These are phyloP conservation scores for Funneliformis mosseae DNA, from an alignment of 192 early-diverging fungal genomes.

Conservation along the genomic window DNA sequence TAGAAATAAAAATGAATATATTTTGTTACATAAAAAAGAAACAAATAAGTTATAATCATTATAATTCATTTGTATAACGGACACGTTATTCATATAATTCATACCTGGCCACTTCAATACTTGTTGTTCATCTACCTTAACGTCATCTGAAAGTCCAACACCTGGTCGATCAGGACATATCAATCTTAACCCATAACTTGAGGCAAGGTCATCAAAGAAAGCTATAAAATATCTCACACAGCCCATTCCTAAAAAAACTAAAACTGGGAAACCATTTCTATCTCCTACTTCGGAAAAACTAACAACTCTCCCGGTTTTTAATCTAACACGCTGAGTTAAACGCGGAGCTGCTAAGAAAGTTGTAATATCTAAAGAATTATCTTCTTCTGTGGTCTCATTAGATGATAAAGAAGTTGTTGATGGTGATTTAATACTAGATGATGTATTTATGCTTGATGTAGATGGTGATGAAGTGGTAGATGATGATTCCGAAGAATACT, in stretches of 20 bases:
- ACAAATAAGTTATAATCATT: no score
- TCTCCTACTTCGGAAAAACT: slow-evolving; percentile 50
- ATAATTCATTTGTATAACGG: no score
- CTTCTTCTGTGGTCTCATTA: not conserved
- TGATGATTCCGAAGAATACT: not conserved
- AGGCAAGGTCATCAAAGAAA: slow-evolving; percentile 47
- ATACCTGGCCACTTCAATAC: slow-evolving; percentile 6
- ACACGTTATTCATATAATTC: no score
- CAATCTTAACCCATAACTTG: slow-evolving; percentile 45
- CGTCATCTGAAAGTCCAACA: slow-evolving; percentile 44
- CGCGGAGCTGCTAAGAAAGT: slow-evolving; percentile 16
- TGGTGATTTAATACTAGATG: not conserved
- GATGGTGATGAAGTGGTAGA: not conserved
- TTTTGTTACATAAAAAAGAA: no score
- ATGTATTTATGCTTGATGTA: not conserved
- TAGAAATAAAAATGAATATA: not conserved
- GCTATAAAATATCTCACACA: slow-evolving; percentile 49
- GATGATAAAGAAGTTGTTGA: slow-evolving; percentile 13
- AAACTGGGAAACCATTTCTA: slow-evolving; percentile 45
- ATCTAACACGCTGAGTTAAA: slow-evolving; percentile 46
- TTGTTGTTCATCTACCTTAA: slow-evolving; percentile 39
- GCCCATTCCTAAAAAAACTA: slow-evolving; percentile 43
- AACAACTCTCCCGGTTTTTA: slow-evolving; percentile 44
- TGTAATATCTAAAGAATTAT: slow-evolving; percentile 20
- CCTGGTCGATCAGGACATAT: slow-evolving; percentile 49